Conservation (phyloP, 805 yeast genomes). For the Wickerhamomyces bovis region DNA sequence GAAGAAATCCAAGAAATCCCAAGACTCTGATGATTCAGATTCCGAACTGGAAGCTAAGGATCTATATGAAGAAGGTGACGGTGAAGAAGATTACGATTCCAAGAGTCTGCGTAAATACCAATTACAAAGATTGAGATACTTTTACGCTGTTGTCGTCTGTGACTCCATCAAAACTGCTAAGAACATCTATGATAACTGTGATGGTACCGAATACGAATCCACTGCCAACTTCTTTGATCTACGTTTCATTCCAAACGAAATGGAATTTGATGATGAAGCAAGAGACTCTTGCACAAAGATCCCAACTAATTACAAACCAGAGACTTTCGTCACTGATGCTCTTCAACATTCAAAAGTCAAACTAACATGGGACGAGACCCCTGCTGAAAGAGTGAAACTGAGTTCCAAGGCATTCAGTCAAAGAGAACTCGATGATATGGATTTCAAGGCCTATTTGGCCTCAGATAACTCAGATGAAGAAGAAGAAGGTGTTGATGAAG, state of each 20-base stretch:
- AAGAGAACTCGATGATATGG: conserved; percentile 85
- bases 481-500: conserved; percentile 20
- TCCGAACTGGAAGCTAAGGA: conserved; percentile 60
- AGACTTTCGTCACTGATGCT: conserved; percentile 85
- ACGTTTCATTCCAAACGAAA: conserved; percentile 88
- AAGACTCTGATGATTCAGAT: conserved; percentile 42
- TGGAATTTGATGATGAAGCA: conserved; percentile 77
- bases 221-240: conserved; percentile 92
- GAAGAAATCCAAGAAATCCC: conserved; percentile 31
- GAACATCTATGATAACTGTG: conserved; percentile 77
- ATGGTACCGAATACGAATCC: conserved; percentile 92
- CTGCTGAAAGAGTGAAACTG: conserved; percentile 74
- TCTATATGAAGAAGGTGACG: conserved; percentile 74
- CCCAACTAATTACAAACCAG: conserved; percentile 77
- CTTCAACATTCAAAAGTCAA: conserved; percentile 94
- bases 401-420: conserved; percentile 80
- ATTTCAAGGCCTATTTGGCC: conserved; percentile 87
- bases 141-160: conserved; percentile 85
- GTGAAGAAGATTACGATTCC: conserved; percentile 77
- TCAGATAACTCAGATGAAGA: conserved; percentile 61
- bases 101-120: conserved; percentile 84
- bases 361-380: conserved; percentile 98
- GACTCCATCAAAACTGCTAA: conserved; percentile 68
- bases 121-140: conserved; percentile 86
- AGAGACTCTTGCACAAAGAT: conserved; percentile 66